Base-by-base conservation (phyloP, 148 eudicot species). In the Pharnaceum exiguum region DNA sequence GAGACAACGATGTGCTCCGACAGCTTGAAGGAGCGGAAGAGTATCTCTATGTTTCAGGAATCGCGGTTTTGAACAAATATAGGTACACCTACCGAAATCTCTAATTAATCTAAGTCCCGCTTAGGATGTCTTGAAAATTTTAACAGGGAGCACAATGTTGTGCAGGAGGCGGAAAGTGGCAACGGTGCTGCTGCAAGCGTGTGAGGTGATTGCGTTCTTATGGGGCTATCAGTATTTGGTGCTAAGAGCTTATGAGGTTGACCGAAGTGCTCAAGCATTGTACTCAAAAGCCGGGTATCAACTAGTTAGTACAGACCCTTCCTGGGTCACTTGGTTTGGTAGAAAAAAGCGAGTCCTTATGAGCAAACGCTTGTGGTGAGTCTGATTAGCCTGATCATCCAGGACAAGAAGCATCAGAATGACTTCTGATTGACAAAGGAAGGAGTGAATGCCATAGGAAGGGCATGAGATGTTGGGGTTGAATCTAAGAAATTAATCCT, bases 1-100 rank as follows among this genome's bases (percentile, higher is more conserved):
- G 91, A 59, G 96, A 94, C 33, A 50, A 55, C n/a, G 85, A 65
- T 22, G 91, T 89, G n/a, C 72, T 94, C 38, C 59, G 25, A 56
- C 79, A 86, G 56, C 83, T 94, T 53, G 58, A 72, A 7, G 90
- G 81, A 28, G 81, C 79, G 33, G 35, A 62, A 18, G 89, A 94
- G 63, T 94, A 89, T 58, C 85, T 94, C 36, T 94, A 94, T 15
- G 81, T 94, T 10, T 94, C 99, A 0, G 99, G 99, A 15, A 94
- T 94, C 8, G 99, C 96, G 3, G 99, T 91, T 16, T 53, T 78
- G 10, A 69, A 69, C 47, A 62, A 68, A 29, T 80, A 75, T 80
- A 91, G 97, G 97, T 87, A 35, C 27, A 23, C 19, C n/a, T n/a
- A n/a, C 16, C 50, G 45, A 36, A 32, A 38, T 19, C 10, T 15